These are phyloP conservation scores for Aspergillus cristatus DNA, from an alignment of 495 filamentous ascomycete species.

Conservation along the genomic window DNA sequence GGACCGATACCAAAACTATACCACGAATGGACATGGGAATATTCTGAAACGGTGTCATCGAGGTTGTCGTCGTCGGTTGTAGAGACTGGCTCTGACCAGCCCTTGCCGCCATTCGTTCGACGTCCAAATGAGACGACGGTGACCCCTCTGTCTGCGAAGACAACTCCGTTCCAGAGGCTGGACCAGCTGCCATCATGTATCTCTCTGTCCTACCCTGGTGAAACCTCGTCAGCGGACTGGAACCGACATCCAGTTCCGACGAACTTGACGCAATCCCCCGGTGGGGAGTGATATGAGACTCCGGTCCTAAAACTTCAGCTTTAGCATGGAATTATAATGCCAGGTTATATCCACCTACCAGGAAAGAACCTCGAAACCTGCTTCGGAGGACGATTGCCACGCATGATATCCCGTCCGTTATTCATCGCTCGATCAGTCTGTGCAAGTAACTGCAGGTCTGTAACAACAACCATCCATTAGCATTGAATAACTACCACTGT, in stretches of 20 bases:
- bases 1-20: conserved; percentile 63
- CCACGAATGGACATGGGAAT: conserved; percentile 46
- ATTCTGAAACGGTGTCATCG: conserved; percentile 13
- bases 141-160: background rate
- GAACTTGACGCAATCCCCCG: conserved; percentile 19
- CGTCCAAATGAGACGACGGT: too few relatives aligned
- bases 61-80: background rate
- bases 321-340: background rate
- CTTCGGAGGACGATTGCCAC: background rate
- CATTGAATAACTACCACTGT: background rate
- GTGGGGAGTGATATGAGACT: conserved; percentile 15
- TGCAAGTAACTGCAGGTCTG: conserved; percentile 35
- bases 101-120: background rate
- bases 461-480: too few relatives aligned
- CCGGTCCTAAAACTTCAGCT: conserved; percentile 5
- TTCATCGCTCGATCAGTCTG: conserved; percentile 11
- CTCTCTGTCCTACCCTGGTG: conserved; percentile 4
- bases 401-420: background rate
- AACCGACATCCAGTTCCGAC: conserved; percentile 13
- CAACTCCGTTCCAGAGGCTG: background rate
- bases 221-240: conserved; percentile 24
- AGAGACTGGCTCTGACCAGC: background rate
- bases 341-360: conserved; percentile 12
- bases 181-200: too few relatives aligned
- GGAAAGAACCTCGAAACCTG: conserved; percentile 23